Percentiles rank a stretch among this genome's conserved stretches.
These are phyloP conservation scores for Cladosporium sp. DNA, from an alignment of 2,329 filamentous ascomycete species.

Conservation along the genomic window DNA sequence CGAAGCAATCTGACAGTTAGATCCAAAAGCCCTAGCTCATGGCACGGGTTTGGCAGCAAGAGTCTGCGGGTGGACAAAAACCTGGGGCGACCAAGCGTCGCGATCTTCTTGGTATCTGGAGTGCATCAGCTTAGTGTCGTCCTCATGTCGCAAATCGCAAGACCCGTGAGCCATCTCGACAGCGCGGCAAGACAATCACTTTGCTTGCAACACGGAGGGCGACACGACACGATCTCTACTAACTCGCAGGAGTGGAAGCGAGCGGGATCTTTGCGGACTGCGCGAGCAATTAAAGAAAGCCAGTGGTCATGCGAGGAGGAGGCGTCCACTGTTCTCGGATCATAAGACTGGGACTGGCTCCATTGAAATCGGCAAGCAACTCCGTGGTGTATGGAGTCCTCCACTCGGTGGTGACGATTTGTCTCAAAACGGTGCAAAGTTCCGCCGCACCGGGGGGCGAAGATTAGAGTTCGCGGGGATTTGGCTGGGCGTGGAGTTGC, in stretches of 20 bases:
- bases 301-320: background rate
- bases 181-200: background rate
- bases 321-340: background rate
- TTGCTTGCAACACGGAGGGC: background rate
- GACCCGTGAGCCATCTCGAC: background rate
- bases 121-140: background rate
- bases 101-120: background rate
- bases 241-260: background rate
- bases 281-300: background rate
- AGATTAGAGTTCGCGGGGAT: constrained; percentile 11
- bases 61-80: background rate
- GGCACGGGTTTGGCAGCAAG: background rate
- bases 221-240: background rate
- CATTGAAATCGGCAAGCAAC: constrained; percentile 7
- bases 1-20: background rate
- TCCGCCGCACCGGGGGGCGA: background rate
- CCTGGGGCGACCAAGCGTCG: background rate
- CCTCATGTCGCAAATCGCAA: background rate
- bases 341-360: background rate
- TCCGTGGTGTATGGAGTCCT: background rate
- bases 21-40: background rate
- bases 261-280: constrained; percentile 9
- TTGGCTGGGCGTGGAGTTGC: constrained; percentile 17
- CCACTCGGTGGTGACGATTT: background rate
- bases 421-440: constrained; percentile 6